Evolutionary conservation across 306 rosid genomes (phyloP).

Genomic region (Fagus crenata): DNA sequence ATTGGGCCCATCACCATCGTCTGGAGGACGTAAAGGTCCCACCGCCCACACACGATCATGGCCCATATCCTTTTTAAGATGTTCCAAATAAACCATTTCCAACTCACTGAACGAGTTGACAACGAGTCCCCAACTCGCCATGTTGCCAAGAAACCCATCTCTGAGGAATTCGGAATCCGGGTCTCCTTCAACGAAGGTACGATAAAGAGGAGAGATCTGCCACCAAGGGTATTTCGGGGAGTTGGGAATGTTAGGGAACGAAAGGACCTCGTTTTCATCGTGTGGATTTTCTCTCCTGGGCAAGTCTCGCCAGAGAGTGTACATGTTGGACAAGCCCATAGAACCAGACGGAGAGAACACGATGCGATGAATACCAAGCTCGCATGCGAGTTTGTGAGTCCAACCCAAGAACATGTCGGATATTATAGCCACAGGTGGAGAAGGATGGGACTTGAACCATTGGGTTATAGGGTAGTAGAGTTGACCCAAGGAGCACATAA

Average conservation of each 20-base stretch:
- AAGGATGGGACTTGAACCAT: constrained; percentile 38
- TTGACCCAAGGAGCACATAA: constrained; percentile 32
- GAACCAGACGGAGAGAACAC: constrained; percentile 52
- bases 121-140: constrained; percentile 48
- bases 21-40: constrained; percentile 46
- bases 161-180: constrained; percentile 22
- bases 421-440: constrained; percentile 40
- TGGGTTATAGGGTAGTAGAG: constrained; percentile 33
- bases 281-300: constrained; percentile 4
- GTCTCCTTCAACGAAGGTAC: constrained; percentile 31
- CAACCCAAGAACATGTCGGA: constrained; percentile 60
- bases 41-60: constrained; percentile 53
- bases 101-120: constrained; percentile 44
- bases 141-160: constrained; percentile 23
- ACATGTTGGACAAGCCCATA: constrained; percentile 35
- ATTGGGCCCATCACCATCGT: background rate
- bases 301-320: constrained; percentile 25
- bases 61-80: constrained; percentile 31
- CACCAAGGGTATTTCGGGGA: constrained; percentile 60
- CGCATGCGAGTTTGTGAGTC: constrained; percentile 46
- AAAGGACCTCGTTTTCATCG: constrained; percentile 38
- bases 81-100: constrained; percentile 42
- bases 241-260: constrained; percentile 27
- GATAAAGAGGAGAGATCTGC: constrained; percentile 48
- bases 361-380: constrained; percentile 37